Conservation (phyloP, 805 yeast genomes). For the Zygoascus flipseniorum region DNA sequence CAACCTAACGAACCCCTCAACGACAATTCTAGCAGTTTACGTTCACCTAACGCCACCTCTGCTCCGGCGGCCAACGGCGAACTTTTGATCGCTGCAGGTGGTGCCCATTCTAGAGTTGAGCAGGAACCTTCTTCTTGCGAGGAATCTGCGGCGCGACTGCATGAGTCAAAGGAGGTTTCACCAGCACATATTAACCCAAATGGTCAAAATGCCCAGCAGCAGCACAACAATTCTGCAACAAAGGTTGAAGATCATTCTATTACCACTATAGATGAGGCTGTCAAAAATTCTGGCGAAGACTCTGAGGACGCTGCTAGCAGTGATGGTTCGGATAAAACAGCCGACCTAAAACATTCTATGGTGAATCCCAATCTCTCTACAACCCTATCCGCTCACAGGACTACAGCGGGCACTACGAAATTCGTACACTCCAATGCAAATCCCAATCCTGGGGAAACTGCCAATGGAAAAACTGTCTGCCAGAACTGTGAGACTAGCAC, state of each 20-base stretch:
- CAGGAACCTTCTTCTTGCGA: not conserved
- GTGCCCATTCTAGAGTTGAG: not conserved
- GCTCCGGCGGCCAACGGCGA: not conserved
- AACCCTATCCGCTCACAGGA: too few species aligned
- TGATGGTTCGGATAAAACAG: too few species aligned
- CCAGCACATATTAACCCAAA: not conserved
- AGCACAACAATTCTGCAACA: too few species aligned
- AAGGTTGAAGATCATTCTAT: too few species aligned
- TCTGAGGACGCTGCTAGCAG: too few species aligned
- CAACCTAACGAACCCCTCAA: not conserved
- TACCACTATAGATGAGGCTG: too few species aligned
- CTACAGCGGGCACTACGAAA: too few species aligned
- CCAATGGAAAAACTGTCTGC: constrained; percentile 34
- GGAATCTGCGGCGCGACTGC: not conserved
- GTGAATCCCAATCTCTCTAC: too few species aligned
- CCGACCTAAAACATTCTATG: too few species aligned
- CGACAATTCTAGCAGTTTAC: not conserved
- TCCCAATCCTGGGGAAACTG: not conserved
- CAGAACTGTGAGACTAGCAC: constrained; percentile 88
- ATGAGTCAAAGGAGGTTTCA: not conserved
- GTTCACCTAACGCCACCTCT: not conserved
- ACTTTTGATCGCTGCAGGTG: not conserved
- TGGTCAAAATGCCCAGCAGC: not conserved
- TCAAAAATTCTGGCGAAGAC: too few species aligned
- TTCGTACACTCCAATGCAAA: not conserved